Conservation (phyloP, 1,284 basidiomycete species). For the Cutaneotrichosporon cavernicola region DNA sequence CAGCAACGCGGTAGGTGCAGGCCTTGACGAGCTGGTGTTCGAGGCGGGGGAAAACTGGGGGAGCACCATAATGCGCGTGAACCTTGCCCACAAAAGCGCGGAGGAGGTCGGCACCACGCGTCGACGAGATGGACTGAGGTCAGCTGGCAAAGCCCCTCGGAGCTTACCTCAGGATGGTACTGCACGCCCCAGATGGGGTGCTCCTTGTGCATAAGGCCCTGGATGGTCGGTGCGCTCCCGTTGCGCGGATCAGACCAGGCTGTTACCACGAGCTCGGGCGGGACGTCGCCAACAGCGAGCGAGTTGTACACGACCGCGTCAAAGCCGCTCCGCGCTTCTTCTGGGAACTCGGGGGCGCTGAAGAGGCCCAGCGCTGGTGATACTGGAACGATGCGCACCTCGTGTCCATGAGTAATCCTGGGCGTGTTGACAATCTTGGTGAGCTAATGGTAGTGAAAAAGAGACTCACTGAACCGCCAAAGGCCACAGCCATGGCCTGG, state of each 20-base stretch:
- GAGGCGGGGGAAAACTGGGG: slow-evolving; percentile 39
- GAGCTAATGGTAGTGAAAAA: slow-evolving; percentile 51
- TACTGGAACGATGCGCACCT: slow-evolving; percentile 60
- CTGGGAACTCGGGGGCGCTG: slow-evolving; percentile 33
- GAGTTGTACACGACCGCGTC: slow-evolving; percentile 78
- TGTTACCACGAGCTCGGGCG: slow-evolving; percentile 54
- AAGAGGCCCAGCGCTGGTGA: slow-evolving; percentile 37
- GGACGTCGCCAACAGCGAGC: slow-evolving; percentile 56
- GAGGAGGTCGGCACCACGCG: slow-evolving; percentile 47
- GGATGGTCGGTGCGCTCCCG: slow-evolving; percentile 43
- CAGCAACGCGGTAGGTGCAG: slow-evolving; percentile 44
- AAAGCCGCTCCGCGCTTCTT: slow-evolving; percentile 52
- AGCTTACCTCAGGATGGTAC: slow-evolving; percentile 80
- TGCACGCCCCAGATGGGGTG: slow-evolving; percentile 90
- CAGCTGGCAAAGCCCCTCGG: background rate
- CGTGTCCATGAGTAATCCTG: slow-evolving; percentile 67
- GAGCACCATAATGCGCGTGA: slow-evolving; percentile 31
- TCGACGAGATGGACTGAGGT: slow-evolving; percentile 54
- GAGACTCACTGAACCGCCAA: slow-evolving; percentile 63
- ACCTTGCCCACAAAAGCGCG: slow-evolving; percentile 49
- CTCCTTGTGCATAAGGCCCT: slow-evolving; percentile 58
- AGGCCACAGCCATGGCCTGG: slow-evolving; percentile 79
- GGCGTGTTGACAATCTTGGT: slow-evolving; percentile 51
- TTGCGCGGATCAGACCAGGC: slow-evolving; percentile 51
- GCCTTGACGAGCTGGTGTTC: slow-evolving; percentile 34